Evolutionary conservation across 169 alveolate genomes (phyloP).

Genomic region (Prorocentrum cordatum): DNA sequence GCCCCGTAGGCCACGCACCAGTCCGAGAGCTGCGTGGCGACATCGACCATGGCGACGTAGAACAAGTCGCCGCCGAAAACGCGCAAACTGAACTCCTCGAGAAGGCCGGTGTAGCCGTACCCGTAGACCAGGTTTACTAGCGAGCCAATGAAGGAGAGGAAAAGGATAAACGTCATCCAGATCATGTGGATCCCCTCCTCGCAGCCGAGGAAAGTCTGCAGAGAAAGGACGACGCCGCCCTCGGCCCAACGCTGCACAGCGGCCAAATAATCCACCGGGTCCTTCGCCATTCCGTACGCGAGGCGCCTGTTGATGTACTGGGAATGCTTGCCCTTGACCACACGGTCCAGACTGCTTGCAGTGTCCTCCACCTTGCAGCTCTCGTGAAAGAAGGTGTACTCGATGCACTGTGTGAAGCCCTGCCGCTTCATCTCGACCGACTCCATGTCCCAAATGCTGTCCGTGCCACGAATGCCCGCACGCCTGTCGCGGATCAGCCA

Average conservation of each 20-base stretch:
- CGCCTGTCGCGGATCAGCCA: conserved; percentile 32
- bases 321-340: conserved; percentile 16
- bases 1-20: too few species aligned
- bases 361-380: conserved; percentile 61
- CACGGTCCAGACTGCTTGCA: conserved; percentile 38
- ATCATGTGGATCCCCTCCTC: conserved; percentile 56
- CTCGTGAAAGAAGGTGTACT: conserved; percentile 38
- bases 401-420: conserved; percentile 16
- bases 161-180: conserved; percentile 41
- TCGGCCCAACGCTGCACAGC: conserved; percentile 69
- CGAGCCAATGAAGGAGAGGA: conserved; percentile 25
- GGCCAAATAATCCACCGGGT: conserved; percentile 50
- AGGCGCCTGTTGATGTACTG: conserved; percentile 50
- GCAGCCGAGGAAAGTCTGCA: conserved; percentile 61
- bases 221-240: conserved; percentile 48
- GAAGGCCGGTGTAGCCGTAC: too few species aligned
- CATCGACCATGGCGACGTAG: too few species aligned
- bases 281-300: conserved; percentile 60
- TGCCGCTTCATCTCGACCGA: too few species aligned
- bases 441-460: conserved; percentile 33
- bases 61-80: too few species aligned
- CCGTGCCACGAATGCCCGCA: conserved; percentile 14
- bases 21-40: too few species aligned
- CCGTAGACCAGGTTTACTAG: conserved; percentile 34
- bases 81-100: too few species aligned